phyloP scores from a whole-genome alignment of 306 rosid genomes.

The Prunus davidiana region DNA sequence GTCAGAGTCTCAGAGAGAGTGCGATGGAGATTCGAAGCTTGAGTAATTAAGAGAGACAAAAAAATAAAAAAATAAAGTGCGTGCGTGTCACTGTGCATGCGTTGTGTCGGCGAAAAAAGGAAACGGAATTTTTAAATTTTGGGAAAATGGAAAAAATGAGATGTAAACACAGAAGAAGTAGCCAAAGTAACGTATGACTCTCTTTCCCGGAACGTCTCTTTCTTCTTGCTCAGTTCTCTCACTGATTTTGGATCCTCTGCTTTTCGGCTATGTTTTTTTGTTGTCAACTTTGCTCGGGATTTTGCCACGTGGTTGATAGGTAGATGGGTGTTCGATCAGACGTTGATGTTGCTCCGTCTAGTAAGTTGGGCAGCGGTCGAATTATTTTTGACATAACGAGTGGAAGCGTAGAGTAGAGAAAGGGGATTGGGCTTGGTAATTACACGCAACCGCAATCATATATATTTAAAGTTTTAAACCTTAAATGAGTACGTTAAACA shows the following conservation, averaged over 20 bases:
- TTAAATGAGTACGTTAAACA: not conserved
- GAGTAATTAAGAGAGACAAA: conserved; percentile 63
- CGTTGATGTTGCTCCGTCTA: not conserved
- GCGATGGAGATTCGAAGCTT: conserved; percentile 71
- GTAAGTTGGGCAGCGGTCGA: too few species aligned
- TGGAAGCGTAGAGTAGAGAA: too few species aligned
- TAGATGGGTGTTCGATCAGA: not conserved
- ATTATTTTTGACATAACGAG: not conserved
- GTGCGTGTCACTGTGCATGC: conserved; percentile 14
- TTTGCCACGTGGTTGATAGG: not conserved
- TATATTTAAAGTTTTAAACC: not conserved
- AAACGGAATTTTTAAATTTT: not conserved
- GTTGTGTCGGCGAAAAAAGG: conserved; percentile 61
- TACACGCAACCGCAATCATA: not conserved
- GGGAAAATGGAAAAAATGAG: not conserved
- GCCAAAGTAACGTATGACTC: conserved; percentile 11
- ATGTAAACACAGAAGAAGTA: conserved; percentile 11
- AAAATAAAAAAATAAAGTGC: not conserved
- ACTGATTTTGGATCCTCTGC: conserved; percentile 24
- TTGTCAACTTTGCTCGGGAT: not conserved
- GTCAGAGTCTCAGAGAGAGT: conserved; percentile 33
- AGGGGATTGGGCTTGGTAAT: not conserved
- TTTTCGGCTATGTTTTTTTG: conserved; percentile 1
- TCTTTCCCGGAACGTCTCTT: conserved; percentile 13
- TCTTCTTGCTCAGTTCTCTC: not conserved